Evolutionary conservation across 1,284 basidiomycete genomes (phyloP).

Genomic region (Fomes fomentarius): DNA sequence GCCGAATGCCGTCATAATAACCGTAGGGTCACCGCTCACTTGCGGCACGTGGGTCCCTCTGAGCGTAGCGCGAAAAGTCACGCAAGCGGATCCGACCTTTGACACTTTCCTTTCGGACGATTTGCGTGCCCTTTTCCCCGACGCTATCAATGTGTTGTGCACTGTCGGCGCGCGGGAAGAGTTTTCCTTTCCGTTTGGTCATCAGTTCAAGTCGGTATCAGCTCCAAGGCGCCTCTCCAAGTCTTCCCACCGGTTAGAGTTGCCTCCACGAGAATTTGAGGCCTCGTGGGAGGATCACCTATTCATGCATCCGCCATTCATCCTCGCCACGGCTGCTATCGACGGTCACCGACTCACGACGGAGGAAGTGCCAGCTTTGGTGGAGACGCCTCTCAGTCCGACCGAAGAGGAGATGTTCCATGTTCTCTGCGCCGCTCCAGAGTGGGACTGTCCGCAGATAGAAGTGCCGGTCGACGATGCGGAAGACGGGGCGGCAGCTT

Average conservation of each 20-base stretch:
- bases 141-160: constrained; percentile 33
- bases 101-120: constrained; percentile 60
- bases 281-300: constrained; percentile 33
- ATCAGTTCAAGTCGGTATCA: constrained; percentile 52
- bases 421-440: constrained; percentile 58
- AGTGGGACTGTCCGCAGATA: constrained; percentile 47
- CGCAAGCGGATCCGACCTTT: constrained; percentile 47
- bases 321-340: constrained; percentile 31
- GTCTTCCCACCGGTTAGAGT: constrained; percentile 29
- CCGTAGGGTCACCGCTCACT: constrained; percentile 50
- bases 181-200: constrained; percentile 57
- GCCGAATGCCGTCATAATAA: constrained; percentile 46
- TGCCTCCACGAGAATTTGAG: constrained; percentile 29
- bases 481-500: not conserved
- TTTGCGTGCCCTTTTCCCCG: constrained; percentile 59
- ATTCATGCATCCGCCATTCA: constrained; percentile 32
- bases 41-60: constrained; percentile 72
- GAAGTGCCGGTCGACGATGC: constrained; percentile 3
- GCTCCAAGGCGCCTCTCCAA: constrained; percentile 39
- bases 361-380: constrained; percentile 23
- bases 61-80: constrained; percentile 51
- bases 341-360: constrained; percentile 22
- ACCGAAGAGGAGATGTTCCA: constrained; percentile 73
- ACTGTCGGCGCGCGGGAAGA: constrained; percentile 1
- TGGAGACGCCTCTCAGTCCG: constrained; percentile 61